Conservation (phyloP, 257 asterid genomes). For the Solanum lycopersicoides region DNA sequence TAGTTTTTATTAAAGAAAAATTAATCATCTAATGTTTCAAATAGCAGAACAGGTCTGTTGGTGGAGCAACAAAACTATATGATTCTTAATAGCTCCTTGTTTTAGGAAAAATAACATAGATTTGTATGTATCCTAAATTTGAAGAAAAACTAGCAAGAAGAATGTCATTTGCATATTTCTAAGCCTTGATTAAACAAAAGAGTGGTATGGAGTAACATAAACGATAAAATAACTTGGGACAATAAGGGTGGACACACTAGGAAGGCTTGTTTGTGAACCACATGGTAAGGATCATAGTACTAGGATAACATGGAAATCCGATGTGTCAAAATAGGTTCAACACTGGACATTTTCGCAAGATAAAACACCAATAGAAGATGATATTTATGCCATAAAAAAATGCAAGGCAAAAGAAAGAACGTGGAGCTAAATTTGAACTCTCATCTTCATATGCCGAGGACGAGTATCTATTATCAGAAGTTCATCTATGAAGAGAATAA, state of each 20-base stretch:
- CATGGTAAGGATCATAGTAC: not conserved
- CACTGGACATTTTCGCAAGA: not conserved
- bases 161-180: too few species aligned
- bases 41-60: too few species aligned
- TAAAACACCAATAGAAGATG: not conserved
- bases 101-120: too few species aligned
- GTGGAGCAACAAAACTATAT: too few species aligned
- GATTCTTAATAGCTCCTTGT: too few species aligned
- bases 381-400: not conserved
- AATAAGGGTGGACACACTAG: not conserved
- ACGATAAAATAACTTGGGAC: not conserved
- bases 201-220: not conserved
- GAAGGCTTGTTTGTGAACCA: not conserved
- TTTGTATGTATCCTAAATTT: too few species aligned
- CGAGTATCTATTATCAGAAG: not conserved
- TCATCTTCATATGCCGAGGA: not conserved
- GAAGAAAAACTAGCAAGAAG: too few species aligned
- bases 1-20: too few species aligned
- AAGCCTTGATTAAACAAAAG: not conserved
- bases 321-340: not conserved
- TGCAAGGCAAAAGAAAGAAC: not conserved
- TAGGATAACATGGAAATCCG: not conserved
- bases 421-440: not conserved
- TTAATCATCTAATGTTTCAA: too few species aligned
- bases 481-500: not conserved